A percentile compares a stretch with the other conserved stretches of the same genome.
Evolutionary conservation across 257 asterid genomes (phyloP).

Genomic region (Solanum arcanum): DNA sequence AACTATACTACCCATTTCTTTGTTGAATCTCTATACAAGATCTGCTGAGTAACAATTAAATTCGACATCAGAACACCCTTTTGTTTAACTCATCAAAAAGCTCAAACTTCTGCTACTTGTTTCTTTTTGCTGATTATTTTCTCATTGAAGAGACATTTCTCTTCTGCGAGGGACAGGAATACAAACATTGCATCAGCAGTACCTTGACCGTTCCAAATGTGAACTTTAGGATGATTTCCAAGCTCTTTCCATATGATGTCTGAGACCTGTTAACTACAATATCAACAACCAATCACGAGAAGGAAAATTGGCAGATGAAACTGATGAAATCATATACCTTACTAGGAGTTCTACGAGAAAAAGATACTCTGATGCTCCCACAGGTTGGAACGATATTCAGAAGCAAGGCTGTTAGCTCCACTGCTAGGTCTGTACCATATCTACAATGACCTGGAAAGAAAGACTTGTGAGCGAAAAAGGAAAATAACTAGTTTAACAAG

Average conservation of each 20-base stretch:
- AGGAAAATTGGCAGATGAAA: conserved; percentile 1
- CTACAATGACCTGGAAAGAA: conserved; percentile 54
- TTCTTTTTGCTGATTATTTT: not conserved
- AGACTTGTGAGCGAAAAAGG: not conserved
- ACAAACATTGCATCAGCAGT: not conserved
- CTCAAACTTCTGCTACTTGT: not conserved
- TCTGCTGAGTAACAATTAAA: not conserved
- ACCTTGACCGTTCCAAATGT: conserved; percentile 85
- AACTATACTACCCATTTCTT: not conserved
- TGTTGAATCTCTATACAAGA: not conserved
- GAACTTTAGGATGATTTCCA: conserved; percentile 46
- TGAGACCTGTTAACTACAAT: conserved; percentile 44
- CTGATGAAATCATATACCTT: conserved; percentile 30
- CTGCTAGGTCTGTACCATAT: conserved; percentile 69
- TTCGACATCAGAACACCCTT: not conserved
- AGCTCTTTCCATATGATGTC: conserved; percentile 42
- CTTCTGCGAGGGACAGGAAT: not conserved
- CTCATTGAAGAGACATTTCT: not conserved
- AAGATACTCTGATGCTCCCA: conserved; percentile 74
- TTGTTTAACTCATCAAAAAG: not conserved
- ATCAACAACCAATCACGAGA: conserved; percentile 12
- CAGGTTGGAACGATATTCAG: conserved; percentile 56
- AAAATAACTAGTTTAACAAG: not conserved
- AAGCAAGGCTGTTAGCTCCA: conserved; percentile 50
- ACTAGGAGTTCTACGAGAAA: conserved; percentile 85